Percentiles rank a stretch among this genome's conserved stretches.
Evolutionary conservation across 2,329 filamentous ascomycete genomes (phyloP).

Genomic region (Ascochyta viciae-villosae): DNA sequence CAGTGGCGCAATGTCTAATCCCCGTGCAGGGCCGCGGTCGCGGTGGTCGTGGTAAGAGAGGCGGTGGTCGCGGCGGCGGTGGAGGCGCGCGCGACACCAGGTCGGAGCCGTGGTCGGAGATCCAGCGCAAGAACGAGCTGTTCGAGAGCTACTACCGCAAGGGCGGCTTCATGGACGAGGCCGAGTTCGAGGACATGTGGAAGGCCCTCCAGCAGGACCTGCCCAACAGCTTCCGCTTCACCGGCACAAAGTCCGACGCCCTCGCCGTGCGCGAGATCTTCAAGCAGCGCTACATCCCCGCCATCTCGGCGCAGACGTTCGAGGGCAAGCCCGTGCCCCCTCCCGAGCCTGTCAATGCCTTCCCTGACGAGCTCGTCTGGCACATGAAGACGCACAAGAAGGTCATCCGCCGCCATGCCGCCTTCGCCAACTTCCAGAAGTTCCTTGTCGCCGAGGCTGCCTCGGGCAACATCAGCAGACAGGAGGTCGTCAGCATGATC

Average conservation of each 20-base stretch:
- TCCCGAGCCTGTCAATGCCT: conserved; percentile 85
- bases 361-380: conserved; percentile 94
- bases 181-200: conserved; percentile 86
- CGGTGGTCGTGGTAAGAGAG: conserved; percentile 38
- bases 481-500: conserved; percentile 99
- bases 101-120: conserved; percentile 56
- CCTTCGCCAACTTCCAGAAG: conserved; percentile 95
- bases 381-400: conserved; percentile 98
- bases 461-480: conserved; percentile 95
- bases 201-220: conserved; percentile 80
- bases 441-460: conserved; percentile 97
- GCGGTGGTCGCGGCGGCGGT: conserved; percentile 36
- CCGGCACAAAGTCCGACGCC: conserved; percentile 95
- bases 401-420: conserved; percentile 89
- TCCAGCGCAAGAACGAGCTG: conserved; percentile 81
- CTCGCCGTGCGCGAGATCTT: conserved; percentile 88
- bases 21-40: conserved; percentile 37
- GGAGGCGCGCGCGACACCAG: conserved; percentile 40
- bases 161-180: conserved; percentile 75
- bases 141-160: conserved; percentile 83
- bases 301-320: conserved; percentile 83
- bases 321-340: conserved; percentile 84
- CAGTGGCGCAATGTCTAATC: conserved; percentile 19
- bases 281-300: conserved; percentile 85
- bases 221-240: conserved; percentile 97